phyloP scores from a whole-genome alignment of 2,329 filamentous ascomycete species.

The Sporothrix pallida region DNA sequence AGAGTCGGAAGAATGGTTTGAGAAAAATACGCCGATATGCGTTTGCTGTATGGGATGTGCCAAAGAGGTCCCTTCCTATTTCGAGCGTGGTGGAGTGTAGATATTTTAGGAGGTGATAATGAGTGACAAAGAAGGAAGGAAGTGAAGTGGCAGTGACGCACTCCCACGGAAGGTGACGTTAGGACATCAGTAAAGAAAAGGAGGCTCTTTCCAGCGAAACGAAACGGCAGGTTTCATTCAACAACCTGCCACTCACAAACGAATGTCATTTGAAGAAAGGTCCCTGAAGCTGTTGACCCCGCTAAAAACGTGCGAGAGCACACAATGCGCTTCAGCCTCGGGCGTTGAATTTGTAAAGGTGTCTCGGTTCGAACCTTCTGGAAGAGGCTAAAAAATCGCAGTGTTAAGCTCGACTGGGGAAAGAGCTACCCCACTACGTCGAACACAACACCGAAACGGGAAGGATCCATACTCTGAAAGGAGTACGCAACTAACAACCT shows the following conservation, averaged over 20 bases:
- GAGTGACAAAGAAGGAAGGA: slow-evolving; percentile 5
- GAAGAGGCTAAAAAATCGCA: neutral
- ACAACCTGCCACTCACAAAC: neutral
- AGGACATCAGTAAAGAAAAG: neutral
- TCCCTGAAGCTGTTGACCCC: slow-evolving; percentile 1
- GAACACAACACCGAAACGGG: too few relatives aligned
- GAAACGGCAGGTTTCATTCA: neutral
- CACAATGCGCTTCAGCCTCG: slow-evolving; percentile 7
- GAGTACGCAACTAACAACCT: too few relatives aligned
- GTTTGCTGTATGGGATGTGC: neutral
- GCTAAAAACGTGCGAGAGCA: neutral
- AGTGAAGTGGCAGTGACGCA: neutral
- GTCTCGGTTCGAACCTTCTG: slow-evolving; percentile 18
- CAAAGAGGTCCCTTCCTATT: neutral
- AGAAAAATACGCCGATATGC: neutral
- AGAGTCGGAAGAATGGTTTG: neutral
- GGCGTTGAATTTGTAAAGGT: slow-evolving; percentile 17
- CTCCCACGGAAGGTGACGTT: neutral
- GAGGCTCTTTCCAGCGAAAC: neutral
- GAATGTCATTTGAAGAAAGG: neutral
- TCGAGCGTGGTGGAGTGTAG: neutral
- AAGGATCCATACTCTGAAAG: too few relatives aligned
- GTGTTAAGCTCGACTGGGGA: slow-evolving; percentile 18
- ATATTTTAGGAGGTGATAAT: neutral
- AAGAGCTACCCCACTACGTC: slow-evolving; percentile 20